Conservation (phyloP, 768 basidiomycete genomes). For the Xerocomus brunneocitrinus region DNA sequence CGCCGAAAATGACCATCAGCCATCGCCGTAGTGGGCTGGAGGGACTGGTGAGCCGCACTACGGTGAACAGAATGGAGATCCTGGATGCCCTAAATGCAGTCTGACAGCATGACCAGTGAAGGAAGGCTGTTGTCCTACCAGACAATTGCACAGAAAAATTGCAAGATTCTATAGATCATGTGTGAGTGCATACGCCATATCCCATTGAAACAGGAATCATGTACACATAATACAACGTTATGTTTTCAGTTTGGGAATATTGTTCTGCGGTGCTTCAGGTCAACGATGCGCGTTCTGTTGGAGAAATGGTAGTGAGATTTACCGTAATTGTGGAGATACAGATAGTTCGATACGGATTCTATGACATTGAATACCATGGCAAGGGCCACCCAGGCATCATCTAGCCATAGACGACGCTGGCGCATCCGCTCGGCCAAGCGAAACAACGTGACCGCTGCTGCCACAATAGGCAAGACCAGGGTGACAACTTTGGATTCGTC, state of each 20-base stretch:
- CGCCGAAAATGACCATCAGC: background rate
- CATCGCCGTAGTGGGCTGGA: background rate
- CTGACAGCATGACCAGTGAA: background rate
- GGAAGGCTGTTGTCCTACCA: background rate
- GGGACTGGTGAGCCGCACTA: background rate
- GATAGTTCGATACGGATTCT: background rate
- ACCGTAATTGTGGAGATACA: constrained; percentile 3
- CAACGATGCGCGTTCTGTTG: background rate
- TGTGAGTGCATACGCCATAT: background rate
- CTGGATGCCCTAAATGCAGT: background rate
- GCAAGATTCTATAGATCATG: background rate
- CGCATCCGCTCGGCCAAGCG: constrained; percentile 1
- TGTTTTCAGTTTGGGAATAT: background rate
- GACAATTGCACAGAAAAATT: constrained; percentile 5
- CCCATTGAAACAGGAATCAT: background rate
- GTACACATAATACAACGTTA: constrained; percentile 2
- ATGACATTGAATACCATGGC: background rate
- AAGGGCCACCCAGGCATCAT: background rate
- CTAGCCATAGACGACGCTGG: constrained; percentile 2
- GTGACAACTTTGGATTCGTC: background rate
- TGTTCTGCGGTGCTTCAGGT: background rate
- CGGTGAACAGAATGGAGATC: constrained; percentile 1
- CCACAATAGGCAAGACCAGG: background rate
- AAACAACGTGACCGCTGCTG: background rate
- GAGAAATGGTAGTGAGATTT: too few species aligned